These are phyloP conservation scores for Rhizopus stolonifer DNA, from an alignment of 371 early-diverging fungal genomes.

Conservation along the genomic window DNA sequence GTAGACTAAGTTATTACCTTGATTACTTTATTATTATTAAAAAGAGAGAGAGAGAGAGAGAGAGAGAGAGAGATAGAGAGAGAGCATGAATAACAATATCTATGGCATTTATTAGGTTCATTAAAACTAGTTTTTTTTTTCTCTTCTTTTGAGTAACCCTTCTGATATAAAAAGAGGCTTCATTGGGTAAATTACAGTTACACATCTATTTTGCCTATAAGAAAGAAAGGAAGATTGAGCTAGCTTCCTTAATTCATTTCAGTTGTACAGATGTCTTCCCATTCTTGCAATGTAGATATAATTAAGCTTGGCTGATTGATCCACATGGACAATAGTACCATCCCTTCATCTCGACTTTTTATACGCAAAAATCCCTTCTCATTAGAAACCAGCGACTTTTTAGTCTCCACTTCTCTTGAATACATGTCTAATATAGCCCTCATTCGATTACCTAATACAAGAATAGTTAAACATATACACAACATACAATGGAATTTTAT, in stretches of 20 bases:
- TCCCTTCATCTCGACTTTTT: slow-evolving; percentile 33
- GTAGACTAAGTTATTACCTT: neutral
- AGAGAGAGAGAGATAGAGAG: too few relatives aligned
- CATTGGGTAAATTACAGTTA: slow-evolving; percentile 8
- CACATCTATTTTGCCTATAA: neutral
- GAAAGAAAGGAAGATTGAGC: too few relatives aligned
- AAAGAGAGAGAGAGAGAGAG: too few relatives aligned
- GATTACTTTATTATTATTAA: neutral
- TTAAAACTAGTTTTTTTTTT: neutral
- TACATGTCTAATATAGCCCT: slow-evolving; percentile 34
- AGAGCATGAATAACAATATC: neutral
- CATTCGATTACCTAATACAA: slow-evolving; percentile 17
- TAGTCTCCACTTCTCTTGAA: slow-evolving; percentile 23
- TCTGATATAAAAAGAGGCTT: slow-evolving; percentile 19
- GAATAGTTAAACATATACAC: neutral
- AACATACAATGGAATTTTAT: neutral
- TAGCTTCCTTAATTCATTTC: slow-evolving; percentile 16
- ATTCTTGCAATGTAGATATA: slow-evolving; percentile 24
- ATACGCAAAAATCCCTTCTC: slow-evolving; percentile 24
- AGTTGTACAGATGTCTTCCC: slow-evolving; percentile 32
- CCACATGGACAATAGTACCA: slow-evolving; percentile 42
- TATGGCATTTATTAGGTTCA: neutral
- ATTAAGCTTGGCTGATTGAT: slow-evolving; percentile 38
- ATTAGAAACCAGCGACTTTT: slow-evolving; percentile 17
- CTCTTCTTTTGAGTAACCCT: slow-evolving; percentile 30